A percentile compares a stretch with the other conserved stretches of the same genome.
Evolutionary conservation across 2,329 filamentous ascomycete species (phyloP).

Genomic region (Thyridium curvatum): DNA sequence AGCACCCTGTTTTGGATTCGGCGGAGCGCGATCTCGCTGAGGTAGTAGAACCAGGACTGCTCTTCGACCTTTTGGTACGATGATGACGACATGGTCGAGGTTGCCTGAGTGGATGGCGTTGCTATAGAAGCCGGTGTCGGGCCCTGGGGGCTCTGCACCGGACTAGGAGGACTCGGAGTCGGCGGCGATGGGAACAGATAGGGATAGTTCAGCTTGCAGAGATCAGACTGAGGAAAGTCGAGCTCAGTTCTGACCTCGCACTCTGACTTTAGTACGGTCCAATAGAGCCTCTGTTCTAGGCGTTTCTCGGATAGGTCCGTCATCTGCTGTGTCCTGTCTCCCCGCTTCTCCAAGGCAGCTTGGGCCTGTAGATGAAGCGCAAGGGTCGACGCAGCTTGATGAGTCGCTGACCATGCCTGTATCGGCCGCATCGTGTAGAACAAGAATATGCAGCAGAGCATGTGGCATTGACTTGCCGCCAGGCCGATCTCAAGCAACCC

Average conservation of each 20-base stretch:
- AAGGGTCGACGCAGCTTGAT: constrained; percentile 11
- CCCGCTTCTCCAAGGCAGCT: constrained; percentile 44
- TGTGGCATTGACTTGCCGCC: constrained; percentile 71
- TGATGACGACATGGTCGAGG: constrained; percentile 70
- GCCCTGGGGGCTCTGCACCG: too few relatives aligned
- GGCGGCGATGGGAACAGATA: too few relatives aligned
- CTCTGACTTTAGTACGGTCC: constrained; percentile 77
- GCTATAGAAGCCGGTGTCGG: too few relatives aligned
- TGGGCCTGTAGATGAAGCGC: constrained; percentile 68
- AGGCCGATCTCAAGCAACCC: constrained; percentile 51
- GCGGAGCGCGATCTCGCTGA: constrained; percentile 74
- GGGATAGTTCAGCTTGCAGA: constrained; percentile 71
- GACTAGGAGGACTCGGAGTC: too few relatives aligned
- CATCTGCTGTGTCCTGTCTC: constrained; percentile 61
- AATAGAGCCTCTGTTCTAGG: constrained; percentile 73
- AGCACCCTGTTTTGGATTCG: constrained; percentile 67
- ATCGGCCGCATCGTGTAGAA: constrained; percentile 78
- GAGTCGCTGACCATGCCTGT: constrained; percentile 73
- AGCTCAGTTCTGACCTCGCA: constrained; percentile 74
- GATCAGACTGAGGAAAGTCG: constrained; percentile 75
- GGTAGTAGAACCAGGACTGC: constrained; percentile 73
- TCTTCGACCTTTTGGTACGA: constrained; percentile 61
- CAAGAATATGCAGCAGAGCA: constrained; percentile 73
- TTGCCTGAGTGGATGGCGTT: constrained; percentile 23
- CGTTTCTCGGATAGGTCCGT: constrained; percentile 59